Conservation (phyloP, 495 filamentous ascomycete genomes). For the Venustampulla echinocandica region DNA sequence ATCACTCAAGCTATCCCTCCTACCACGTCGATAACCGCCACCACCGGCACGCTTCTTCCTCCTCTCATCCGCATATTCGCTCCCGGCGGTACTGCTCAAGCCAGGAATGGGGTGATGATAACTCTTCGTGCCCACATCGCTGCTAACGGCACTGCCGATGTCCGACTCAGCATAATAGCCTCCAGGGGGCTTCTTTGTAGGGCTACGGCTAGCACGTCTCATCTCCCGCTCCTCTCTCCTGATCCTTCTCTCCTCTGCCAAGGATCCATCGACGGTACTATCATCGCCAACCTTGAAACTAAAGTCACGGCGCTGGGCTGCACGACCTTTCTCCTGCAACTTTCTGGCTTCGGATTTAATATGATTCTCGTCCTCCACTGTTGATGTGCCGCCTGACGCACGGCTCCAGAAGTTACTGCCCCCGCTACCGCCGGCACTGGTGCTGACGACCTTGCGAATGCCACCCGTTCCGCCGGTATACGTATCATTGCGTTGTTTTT, state of each 20-base stretch:
- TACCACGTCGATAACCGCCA: constrained; percentile 16
- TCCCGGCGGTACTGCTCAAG: constrained; percentile 37
- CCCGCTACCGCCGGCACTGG: constrained; percentile 33
- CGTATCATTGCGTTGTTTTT: constrained; percentile 14
- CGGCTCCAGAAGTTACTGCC: constrained; percentile 7
- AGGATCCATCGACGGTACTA: constrained; percentile 26
- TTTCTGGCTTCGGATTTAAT: constrained; percentile 40
- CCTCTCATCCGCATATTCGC: constrained; percentile 39
- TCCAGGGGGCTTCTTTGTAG: constrained; percentile 20
- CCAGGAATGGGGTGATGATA: constrained; percentile 77
- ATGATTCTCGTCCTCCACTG: constrained; percentile 29
- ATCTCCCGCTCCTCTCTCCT: constrained; percentile 33
- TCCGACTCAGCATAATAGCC: constrained; percentile 9
- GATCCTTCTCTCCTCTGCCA: constrained; percentile 32
- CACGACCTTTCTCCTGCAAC: constrained; percentile 33
- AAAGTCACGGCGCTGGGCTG: constrained; percentile 35
- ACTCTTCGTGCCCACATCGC: constrained; percentile 64
- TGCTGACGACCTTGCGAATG: constrained; percentile 46
- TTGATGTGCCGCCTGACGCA: background rate
- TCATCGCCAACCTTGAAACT: constrained; percentile 40
- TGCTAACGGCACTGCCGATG: constrained; percentile 35
- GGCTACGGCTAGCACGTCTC: constrained; percentile 29
- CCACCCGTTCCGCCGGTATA: constrained; percentile 28
- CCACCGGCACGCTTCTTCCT: constrained; percentile 26
- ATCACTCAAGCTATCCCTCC: constrained; percentile 3